phyloP scores from a whole-genome alignment of 352 stramenopile genomes.

The Pythium utonaiense region DNA sequence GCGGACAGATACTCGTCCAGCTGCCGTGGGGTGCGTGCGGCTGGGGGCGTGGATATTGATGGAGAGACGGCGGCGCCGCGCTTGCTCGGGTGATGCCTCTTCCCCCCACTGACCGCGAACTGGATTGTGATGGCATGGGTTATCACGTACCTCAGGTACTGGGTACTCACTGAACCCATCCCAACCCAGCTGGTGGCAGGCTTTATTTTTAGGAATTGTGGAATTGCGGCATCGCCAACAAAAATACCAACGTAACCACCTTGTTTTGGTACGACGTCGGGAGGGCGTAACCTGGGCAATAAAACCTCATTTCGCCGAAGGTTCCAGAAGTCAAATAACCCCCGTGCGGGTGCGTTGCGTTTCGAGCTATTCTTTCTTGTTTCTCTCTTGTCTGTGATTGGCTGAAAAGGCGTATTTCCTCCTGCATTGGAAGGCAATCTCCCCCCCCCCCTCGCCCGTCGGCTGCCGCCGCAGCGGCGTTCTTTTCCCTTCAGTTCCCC shows the following conservation, averaged over 20 bases:
- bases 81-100: not conserved
- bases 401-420: constrained; percentile 6
- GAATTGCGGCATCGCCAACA: no score
- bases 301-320: constrained; percentile 27
- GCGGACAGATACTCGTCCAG: not conserved
- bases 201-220: constrained; percentile 12
- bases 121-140: constrained; percentile 19
- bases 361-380: constrained; percentile 23
- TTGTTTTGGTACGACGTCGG: constrained; percentile 20
- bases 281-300: not conserved
- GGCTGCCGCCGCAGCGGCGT: not conserved
- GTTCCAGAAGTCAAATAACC: constrained; percentile 31
- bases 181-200: not conserved
- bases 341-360: not conserved
- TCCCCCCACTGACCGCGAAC: constrained; percentile 6
- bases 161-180: constrained; percentile 5
- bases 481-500: constrained; percentile 27
- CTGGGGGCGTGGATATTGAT: not conserved
- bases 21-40: not conserved
- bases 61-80: not conserved
- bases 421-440: constrained; percentile 1
- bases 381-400: constrained; percentile 15
- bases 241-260: constrained; percentile 9
- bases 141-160: constrained; percentile 23
- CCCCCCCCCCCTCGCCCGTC: constrained; percentile 4